Percentiles rank a stretch among this genome's conserved stretches.
Evolutionary conservation across 164 flowering plant genomes (phyloP).

Genomic region (Cinnamomum chago): DNA sequence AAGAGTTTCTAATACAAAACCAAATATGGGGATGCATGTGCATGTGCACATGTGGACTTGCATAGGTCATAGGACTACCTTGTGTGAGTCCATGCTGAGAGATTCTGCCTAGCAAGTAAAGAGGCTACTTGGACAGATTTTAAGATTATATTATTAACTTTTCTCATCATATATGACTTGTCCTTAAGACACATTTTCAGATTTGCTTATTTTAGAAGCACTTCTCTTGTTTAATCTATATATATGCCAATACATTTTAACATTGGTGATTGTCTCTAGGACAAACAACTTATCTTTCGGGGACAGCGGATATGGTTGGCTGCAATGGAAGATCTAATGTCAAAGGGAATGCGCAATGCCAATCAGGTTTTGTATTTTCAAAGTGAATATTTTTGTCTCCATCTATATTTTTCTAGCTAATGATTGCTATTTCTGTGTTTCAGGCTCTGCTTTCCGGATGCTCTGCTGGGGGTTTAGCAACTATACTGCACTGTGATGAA

Average conservation of each 20-base stretch:
- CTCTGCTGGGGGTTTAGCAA: slow-evolving; percentile 93
- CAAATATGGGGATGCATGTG: no score
- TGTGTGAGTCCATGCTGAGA: no score
- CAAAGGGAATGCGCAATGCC: slow-evolving; percentile 80
- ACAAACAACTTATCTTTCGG: slow-evolving; percentile 49
- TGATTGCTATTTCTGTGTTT: slow-evolving; percentile 8
- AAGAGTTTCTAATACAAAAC: no score
- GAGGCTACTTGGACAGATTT: no score
- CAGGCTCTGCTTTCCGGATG: slow-evolving; percentile 99
- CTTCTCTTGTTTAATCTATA: not conserved
- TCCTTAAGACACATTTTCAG: no score
- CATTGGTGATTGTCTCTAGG: slow-evolving; percentile 36
- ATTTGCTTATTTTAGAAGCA: no score
- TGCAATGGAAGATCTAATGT: slow-evolving; percentile 78
- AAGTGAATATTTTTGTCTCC: not conserved
- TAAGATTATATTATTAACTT: no score
- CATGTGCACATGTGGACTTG: no score
- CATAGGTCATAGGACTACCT: no score
- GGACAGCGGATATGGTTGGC: slow-evolving; percentile 83
- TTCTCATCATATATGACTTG: no score
- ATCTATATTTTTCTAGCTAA: not conserved
- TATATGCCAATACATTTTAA: not conserved
- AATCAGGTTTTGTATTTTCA: slow-evolving; percentile 42
- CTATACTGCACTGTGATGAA: slow-evolving; percentile 90
- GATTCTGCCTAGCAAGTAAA: no score